phyloP scores from a whole-genome alignment of 2,329 filamentous ascomycete species.

The Exophiala lecanii-corni region DNA sequence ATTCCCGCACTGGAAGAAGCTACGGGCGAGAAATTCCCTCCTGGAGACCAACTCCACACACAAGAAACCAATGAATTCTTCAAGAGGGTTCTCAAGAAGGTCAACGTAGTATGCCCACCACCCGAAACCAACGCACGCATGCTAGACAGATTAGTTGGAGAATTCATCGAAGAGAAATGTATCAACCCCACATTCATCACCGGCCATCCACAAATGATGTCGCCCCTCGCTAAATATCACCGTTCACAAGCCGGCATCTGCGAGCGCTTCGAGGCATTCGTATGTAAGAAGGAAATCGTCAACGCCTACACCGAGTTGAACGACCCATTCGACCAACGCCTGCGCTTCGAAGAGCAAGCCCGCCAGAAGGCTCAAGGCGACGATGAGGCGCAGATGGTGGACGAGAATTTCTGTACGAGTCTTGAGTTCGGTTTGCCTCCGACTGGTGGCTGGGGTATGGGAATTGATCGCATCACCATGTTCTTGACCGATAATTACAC shows the following conservation, averaged over 20 bases:
- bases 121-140: constrained; percentile 92
- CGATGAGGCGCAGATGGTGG: constrained; percentile 91
- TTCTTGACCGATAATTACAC: constrained; percentile 93
- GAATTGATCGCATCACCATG: constrained; percentile 90
- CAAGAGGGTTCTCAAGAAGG: constrained; percentile 77
- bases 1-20: constrained; percentile 87
- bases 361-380: constrained; percentile 94
- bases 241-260: constrained; percentile 76
- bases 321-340: constrained; percentile 89
- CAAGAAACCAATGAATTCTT: constrained; percentile 85
- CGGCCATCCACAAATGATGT: constrained; percentile 85
- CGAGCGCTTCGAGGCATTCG: constrained; percentile 96
- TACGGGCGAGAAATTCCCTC: constrained; percentile 88
- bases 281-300: constrained; percentile 93
- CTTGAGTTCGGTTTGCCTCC: constrained; percentile 89
- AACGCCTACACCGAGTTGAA: constrained; percentile 98
- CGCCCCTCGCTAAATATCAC: constrained; percentile 92
- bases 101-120: constrained; percentile 81
- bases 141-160: constrained; percentile 89
- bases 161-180: constrained; percentile 92
- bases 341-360: constrained; percentile 91
- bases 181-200: constrained; percentile 90
- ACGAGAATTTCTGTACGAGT: constrained; percentile 89
- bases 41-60: constrained; percentile 83
- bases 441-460: constrained; percentile 94